Base-by-base conservation (phyloP, 495 filamentous ascomycete genomes). In the Peziza echinospora region DNA sequence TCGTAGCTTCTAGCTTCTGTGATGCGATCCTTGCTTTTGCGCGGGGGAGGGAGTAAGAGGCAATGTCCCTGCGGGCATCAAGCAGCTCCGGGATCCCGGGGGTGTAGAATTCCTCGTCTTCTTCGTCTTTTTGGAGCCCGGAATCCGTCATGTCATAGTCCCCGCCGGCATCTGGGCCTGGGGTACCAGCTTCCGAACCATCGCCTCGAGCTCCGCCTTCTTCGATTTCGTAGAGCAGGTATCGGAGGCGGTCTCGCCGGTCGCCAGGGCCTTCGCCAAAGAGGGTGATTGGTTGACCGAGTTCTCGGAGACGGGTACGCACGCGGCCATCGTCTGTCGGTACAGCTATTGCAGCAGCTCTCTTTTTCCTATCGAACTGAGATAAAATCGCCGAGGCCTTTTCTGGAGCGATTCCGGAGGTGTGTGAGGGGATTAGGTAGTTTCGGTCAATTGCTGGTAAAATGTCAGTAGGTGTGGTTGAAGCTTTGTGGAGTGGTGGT, bases 71-170 rank as follows among this genome's bases (percentile, higher is more conserved):
- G 41, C 89, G 70, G 5, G 84, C 82, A 19, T 78, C 68, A 16
- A 93, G 65, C 9, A 99, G 64, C 43, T 80, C 80, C 8, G 72
- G 64, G 2, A 70, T 67, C 0, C 91, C 89, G 44, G 78, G 71
- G 0, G 87, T 93, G 59, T 94, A 99, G 59, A 94, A 96, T 52
- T 97, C 89, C 59, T 94, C 89, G 52, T 93, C 83, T 53, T 84
- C 77, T 41, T 85, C 80, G 5, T 62, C 75, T 49, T 73, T 68
- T 45, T 69, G 71, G 24, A 71, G 72, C n/a, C 67, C 71, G 17
- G 51, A 49, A 19, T 49, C 62, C 13, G 46, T 57, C 16, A 63
- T 61, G 2, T 62, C 66, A 11, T 60, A 61, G 30, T 60, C 61
- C 17, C 49, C 55, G 5, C 59, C 47, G 7, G 57, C 64, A 47